phyloP scores from a whole-genome alignment of 345 rosid species.

The Populus simonii region DNA sequence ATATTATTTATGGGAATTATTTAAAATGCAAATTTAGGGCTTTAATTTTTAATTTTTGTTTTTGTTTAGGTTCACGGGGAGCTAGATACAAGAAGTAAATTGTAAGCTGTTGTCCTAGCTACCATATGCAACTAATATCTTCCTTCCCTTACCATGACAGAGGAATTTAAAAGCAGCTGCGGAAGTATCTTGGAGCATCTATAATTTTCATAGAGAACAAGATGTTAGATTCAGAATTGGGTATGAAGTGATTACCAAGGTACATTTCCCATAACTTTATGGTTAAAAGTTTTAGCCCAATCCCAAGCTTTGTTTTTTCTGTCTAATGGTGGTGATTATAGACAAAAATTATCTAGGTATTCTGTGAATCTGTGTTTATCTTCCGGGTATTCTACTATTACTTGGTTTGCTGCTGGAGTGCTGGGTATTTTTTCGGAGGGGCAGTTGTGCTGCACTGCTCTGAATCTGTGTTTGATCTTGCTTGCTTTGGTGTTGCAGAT shows the following conservation, averaged over 20 bases:
- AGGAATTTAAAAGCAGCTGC: conserved; percentile 75
- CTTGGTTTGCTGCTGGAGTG: too few relatives aligned
- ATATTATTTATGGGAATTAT: neutral
- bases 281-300: too few relatives aligned
- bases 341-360: too few relatives aligned
- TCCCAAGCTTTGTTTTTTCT: too few relatives aligned
- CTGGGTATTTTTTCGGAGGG: too few relatives aligned
- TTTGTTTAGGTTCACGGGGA: conserved; percentile 72
- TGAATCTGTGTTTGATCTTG: too few relatives aligned
- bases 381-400: too few relatives aligned
- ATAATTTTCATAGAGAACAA: conserved; percentile 72
- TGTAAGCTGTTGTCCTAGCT: neutral
- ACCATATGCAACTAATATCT: conserved; percentile 1
- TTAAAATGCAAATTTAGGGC: neutral
- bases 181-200: conserved; percentile 69
- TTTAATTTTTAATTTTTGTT: neutral
- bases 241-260: conserved; percentile 71
- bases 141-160: conserved; percentile 38
- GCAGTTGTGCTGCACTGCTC: too few relatives aligned
- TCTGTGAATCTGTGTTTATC: too few relatives aligned
- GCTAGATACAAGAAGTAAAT: conserved; percentile 32
- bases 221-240: conserved; percentile 82
- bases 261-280: conserved; percentile 16
- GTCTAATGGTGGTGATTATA: too few relatives aligned
- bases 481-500: too few relatives aligned